Evolutionary conservation across 2,329 filamentous ascomycete genomes (phyloP), one percentile per base, ranked within the genome.

Genomic region (Neofusicoccum laricinum): DNA sequence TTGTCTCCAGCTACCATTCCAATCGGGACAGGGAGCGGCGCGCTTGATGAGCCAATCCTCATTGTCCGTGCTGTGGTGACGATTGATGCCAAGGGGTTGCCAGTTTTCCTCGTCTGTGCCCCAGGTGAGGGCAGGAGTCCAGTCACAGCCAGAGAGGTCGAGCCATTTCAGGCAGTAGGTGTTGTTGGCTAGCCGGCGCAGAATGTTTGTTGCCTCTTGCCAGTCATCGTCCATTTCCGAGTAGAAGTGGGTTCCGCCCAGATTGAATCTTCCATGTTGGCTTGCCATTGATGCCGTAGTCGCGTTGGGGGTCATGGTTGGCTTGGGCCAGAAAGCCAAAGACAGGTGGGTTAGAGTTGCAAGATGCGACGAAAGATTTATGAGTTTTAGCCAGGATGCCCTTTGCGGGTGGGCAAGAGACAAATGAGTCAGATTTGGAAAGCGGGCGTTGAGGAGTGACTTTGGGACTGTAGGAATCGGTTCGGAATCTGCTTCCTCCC

Each of bases 281-380:
- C 75, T 76, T 15, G 74, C 71, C 67, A 84, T 75, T 11, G 78
- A 80, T 6, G 80, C 72, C 8, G 79, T 81, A 2, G 75, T 75
- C 2, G 84, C 76, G 66, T 85, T 83, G 0, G 84, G 84, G 0
- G 84, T 86, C n/a, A 84, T 74, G 0, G 82, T 84, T 2, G 86
- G 86, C 19, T 79, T 75, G 2, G 86, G 85, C 86, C 86, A 89
- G 71, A 86, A 80, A 2, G 86, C 86, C 2, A 89, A 78, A 0
- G 86, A 88, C 2, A 89, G 77, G 67, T 88, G 86, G 0, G 85
- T 88, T 25, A 89, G 71, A 3, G 80, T 85, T n/a, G 83, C 78
- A 0, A 86, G 73, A 30, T 83, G 78, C 0, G 81, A 78, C 0
- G 86, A 78, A 0, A 89, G 71, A 1, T 76, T 73, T 2, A 89